phyloP scores from a whole-genome alignment of 2,329 filamentous ascomycete species.

The Aureobasidium leucospermi region DNA sequence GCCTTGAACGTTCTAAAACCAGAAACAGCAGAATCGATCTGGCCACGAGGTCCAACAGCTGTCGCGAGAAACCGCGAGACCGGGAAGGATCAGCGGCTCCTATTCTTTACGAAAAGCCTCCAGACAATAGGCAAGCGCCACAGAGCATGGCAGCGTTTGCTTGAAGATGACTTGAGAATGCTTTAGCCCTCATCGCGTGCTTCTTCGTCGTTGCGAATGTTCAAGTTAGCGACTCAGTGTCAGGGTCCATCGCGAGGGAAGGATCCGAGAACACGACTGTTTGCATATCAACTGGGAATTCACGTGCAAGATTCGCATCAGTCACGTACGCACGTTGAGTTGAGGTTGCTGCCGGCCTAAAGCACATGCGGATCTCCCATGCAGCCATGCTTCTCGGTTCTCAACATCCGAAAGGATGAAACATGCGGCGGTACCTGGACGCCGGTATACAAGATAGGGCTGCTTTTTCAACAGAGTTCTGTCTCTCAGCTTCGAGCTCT shows the following conservation, averaged over 20 bases:
- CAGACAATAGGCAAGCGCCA: constrained; percentile 3
- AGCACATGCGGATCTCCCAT: background rate
- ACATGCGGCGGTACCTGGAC: background rate
- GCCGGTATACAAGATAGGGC: background rate
- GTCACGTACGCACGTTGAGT: background rate
- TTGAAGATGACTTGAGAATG: background rate
- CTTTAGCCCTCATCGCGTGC: background rate
- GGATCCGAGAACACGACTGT: background rate
- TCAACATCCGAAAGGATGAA: background rate
- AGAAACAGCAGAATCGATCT: background rate
- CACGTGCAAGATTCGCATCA: background rate
- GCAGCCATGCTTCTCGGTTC: background rate
- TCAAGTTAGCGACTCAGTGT: background rate
- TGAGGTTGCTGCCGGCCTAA: background rate
- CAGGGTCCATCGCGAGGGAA: background rate
- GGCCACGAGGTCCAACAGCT: background rate
- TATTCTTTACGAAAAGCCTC: background rate
- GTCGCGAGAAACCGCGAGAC: background rate
- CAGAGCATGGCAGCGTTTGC: background rate
- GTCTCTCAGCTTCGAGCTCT: background rate
- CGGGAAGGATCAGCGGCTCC: background rate
- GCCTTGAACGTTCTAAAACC: background rate
- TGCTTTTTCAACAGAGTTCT: background rate
- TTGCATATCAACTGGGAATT: background rate
- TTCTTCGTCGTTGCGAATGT: background rate